These are phyloP conservation scores for Colletotrichum acutatum DNA, from an alignment of 2,329 filamentous ascomycete genomes.

Conservation along the genomic window DNA sequence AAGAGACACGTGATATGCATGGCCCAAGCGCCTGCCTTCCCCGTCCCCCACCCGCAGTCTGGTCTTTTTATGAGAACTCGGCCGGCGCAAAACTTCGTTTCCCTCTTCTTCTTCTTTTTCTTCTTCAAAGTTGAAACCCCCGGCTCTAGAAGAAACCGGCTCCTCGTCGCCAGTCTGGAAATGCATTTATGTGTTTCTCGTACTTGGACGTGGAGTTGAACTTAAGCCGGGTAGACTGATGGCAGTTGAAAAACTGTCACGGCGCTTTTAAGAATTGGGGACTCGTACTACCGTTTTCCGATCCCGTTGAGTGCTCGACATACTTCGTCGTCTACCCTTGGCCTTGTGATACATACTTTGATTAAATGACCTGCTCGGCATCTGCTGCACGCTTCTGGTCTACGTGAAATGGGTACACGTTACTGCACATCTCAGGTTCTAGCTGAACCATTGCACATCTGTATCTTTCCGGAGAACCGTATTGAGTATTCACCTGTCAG, in stretches of 20 bases:
- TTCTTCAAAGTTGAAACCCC: constrained; percentile 66
- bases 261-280: constrained; percentile 74
- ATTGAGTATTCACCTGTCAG: too few species aligned
- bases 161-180: constrained; percentile 51
- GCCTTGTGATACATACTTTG: too few species aligned
- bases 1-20: not conserved
- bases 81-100: constrained; percentile 33
- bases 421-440: too few species aligned
- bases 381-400: not conserved
- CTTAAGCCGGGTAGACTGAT: constrained; percentile 66
- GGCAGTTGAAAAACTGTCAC: constrained; percentile 46
- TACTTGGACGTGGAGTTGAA: constrained; percentile 64
- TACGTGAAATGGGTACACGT: too few species aligned
- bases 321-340: constrained; percentile 37
- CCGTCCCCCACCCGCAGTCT: not conserved
- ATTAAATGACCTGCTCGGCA: not conserved
- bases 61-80: constrained; percentile 23
- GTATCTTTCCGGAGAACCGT: too few species aligned
- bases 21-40: constrained; percentile 13
- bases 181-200: constrained; percentile 41
- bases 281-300: constrained; percentile 65
- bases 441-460: too few species aligned
- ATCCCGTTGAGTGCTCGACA: constrained; percentile 75
- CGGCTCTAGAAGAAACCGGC: constrained; percentile 64
- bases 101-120: constrained; percentile 48